phyloP scores from a whole-genome alignment of 495 filamentous ascomycete species.

The Delitschia confertaspora region DNA sequence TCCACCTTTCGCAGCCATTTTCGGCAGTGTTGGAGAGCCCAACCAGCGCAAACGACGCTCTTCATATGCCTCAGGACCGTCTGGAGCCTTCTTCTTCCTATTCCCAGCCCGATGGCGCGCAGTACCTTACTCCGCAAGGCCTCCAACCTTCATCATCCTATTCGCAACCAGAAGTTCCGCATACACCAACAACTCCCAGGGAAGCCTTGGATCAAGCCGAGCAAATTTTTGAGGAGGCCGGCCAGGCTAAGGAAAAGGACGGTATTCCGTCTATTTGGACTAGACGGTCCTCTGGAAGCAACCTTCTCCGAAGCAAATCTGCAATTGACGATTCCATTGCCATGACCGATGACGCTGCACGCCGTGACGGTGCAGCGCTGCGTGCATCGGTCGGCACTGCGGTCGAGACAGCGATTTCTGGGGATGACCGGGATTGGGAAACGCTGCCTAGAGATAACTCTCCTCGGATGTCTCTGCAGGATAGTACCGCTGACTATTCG shows the following conservation, averaged over 20 bases:
- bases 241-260: background rate
- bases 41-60: too few relatives aligned
- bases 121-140: too few relatives aligned
- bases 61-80: background rate
- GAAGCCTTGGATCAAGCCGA: constrained; percentile 21
- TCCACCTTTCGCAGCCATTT: constrained; percentile 16
- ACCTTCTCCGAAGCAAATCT: constrained; percentile 9
- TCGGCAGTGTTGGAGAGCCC: background rate
- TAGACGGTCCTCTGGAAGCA: constrained; percentile 1
- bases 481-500: constrained; percentile 21
- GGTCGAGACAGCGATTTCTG: background rate
- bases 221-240: constrained; percentile 10
- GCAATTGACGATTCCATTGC: constrained; percentile 6
- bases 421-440: constrained; percentile 32
- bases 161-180: constrained; percentile 1
- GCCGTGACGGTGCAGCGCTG: too few relatives aligned
- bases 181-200: constrained; percentile 7
- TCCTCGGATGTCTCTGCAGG: constrained; percentile 1
- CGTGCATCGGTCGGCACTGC: too few relatives aligned
- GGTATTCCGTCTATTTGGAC: constrained; percentile 22
- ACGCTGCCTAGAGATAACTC: constrained; percentile 15
- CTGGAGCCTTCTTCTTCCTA: constrained; percentile 19
- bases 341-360: too few relatives aligned
- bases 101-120: constrained; percentile 9
- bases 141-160: constrained; percentile 9